Percentiles rank a stretch among this genome's conserved stretches.
phyloP scores from a whole-genome alignment of 805 yeast genomes.

The Pichia deserticola region DNA sequence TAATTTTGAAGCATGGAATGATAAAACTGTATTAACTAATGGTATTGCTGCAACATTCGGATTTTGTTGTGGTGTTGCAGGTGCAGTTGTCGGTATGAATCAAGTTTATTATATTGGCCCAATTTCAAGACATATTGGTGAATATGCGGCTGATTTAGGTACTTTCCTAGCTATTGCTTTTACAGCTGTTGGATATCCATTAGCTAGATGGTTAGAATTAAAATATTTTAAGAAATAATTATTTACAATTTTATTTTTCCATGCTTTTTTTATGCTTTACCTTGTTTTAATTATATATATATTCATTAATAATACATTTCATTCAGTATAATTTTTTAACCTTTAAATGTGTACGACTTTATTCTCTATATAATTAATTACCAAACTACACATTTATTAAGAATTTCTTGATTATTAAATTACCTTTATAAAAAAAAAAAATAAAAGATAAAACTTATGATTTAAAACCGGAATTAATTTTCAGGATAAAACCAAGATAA shows the following conservation, averaged over 20 bases:
- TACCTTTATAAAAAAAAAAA: too few relatives aligned
- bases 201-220: slow-evolving; percentile 57
- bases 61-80: slow-evolving; percentile 65
- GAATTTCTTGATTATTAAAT: too few relatives aligned
- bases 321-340: too few relatives aligned
- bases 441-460: too few relatives aligned
- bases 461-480: background rate
- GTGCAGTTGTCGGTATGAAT: slow-evolving; percentile 82
- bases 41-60: slow-evolving; percentile 67
- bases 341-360: too few relatives aligned
- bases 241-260: too few relatives aligned
- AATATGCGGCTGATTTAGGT: slow-evolving; percentile 71
- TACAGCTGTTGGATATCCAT: slow-evolving; percentile 57
- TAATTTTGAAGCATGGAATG: slow-evolving; percentile 73
- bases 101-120: slow-evolving; percentile 83
- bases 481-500: slow-evolving; percentile 12
- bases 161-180: slow-evolving; percentile 74
- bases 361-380: too few relatives aligned
- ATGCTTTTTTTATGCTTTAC: too few relatives aligned
- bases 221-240: slow-evolving; percentile 37
- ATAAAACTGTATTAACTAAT: slow-evolving; percentile 47
- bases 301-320: too few relatives aligned
- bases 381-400: too few relatives aligned
- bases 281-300: too few relatives aligned
- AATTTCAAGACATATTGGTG: slow-evolving; percentile 57